Evolutionary conservation across 1,284 basidiomycete genomes (phyloP), one percentile per base, ranked within the genome.

Genomic region (Veloporphyrellus conicus): DNA sequence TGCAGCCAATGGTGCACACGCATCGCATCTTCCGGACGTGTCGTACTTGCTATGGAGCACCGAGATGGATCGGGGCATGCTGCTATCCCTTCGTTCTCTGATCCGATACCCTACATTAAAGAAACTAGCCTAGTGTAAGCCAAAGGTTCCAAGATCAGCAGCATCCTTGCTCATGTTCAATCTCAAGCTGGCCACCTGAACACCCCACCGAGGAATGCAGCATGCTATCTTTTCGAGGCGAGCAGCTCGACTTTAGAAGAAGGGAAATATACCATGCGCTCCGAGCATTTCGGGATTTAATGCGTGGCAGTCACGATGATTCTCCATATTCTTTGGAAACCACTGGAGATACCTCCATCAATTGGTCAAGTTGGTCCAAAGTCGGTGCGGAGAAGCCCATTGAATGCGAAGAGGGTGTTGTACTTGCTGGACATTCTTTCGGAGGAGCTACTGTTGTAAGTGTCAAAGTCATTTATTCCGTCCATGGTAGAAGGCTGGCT

Each of bases 1-100:
- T 52, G 40, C 54, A 86, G 86, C 52, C 84, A 89, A 65, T 67
- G 83, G 50, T 90, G 87, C 58, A 71, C 75, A 3, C 73, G 76
- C 12, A 67, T 92, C 22, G 90, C 88, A 3, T 78, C 84, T 3
- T 75, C 82, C 40, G 90, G 90, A 4, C 81, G 77, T 53, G 79
- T 91, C 14, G 87, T 92, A 1, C 71, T 90, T 27, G 82, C 85
- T 3, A 65, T 91, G 34, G 87, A 90, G 60, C 89, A 91, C 61
- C 73, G 80, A 15, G 89, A 92, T 63, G 88, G 88, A 0, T 83
- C 82, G 2, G 82, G 75, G 1, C 79, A 81, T 1, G 54, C 76
- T 58, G 62, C 66, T 62, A 50, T 69, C 54, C 57, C 62, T 59
- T 72, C 54, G 41, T 64, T 45, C 60, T 69, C 54, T 6, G 59